Evolutionary conservation across 495 filamentous ascomycete genomes (phyloP).

Genomic region (Penicillium cinerascens): DNA sequence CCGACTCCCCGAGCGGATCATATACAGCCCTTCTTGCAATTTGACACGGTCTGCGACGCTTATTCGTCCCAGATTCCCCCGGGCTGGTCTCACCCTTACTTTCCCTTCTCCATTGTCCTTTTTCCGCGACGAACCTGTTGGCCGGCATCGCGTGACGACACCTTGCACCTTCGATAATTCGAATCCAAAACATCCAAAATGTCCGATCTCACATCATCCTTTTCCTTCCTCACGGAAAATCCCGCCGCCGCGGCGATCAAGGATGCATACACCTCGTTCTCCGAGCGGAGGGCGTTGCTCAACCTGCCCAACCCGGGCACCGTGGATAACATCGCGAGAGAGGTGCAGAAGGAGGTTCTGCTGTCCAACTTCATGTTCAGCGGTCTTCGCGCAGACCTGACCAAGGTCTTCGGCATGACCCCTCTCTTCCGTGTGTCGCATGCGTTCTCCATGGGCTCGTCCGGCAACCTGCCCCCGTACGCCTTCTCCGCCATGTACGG

Average conservation of each 20-base stretch:
- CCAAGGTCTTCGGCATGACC: constrained; percentile 86
- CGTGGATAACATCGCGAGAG: constrained; percentile 83
- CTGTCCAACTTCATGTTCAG: constrained; percentile 93
- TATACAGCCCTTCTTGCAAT: constrained; percentile 19
- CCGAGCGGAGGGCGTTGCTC: constrained; percentile 77
- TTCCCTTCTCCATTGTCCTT: constrained; percentile 16
- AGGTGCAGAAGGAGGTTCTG: constrained; percentile 93
- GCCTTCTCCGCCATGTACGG: constrained; percentile 91
- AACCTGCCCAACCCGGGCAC: constrained; percentile 89
- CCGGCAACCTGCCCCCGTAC: constrained; percentile 81
- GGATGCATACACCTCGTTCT: constrained; percentile 80
- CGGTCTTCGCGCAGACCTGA: constrained; percentile 90
- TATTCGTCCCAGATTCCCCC: constrained; percentile 23
- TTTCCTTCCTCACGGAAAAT: constrained; percentile 70
- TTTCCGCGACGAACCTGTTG: constrained; percentile 13
- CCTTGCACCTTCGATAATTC: constrained; percentile 21
- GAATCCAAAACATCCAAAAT: constrained; percentile 29
- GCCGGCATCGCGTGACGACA: constrained; percentile 29
- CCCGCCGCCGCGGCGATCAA: constrained; percentile 62
- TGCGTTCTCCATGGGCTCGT: constrained; percentile 86
- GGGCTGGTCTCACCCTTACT: constrained; percentile 37
- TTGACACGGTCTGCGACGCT: constrained; percentile 19
- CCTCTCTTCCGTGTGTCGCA: constrained; percentile 97
- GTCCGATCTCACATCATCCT: constrained; percentile 48
- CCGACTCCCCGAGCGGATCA: constrained; percentile 24